Conservation (phyloP, 306 rosid species). For the Quercus variabilis region DNA sequence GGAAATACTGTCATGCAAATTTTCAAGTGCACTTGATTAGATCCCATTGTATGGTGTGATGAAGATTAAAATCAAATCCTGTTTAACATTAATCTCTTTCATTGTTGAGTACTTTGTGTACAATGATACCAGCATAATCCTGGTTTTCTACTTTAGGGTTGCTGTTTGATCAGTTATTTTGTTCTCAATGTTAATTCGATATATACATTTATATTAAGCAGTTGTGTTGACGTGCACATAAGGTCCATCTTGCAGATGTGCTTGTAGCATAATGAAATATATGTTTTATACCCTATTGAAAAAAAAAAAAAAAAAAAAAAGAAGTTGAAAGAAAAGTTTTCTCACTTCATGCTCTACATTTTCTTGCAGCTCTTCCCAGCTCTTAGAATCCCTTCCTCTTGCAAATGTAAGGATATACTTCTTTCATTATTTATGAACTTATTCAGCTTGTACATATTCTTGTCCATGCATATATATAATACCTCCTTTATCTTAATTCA, state of each 20-base stretch:
- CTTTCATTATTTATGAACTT: constrained; percentile 19
- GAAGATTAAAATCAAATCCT: constrained; percentile 2
- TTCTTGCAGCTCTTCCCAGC: constrained; percentile 86
- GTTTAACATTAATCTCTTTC: constrained; percentile 18
- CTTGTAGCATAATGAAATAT: background rate
- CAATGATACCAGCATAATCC: background rate
- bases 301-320: background rate
- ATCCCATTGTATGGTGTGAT: constrained; percentile 4
- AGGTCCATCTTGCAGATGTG: background rate
- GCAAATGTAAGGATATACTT: constrained; percentile 62
- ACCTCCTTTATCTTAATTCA: background rate
- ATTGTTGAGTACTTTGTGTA: constrained; percentile 21
- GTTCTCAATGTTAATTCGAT: too few relatives aligned
- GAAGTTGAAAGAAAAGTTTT: constrained; percentile 5
- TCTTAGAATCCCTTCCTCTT: constrained; percentile 81
- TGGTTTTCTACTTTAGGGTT: constrained; percentile 2
- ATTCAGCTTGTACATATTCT: constrained; percentile 2
- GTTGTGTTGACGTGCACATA: background rate
- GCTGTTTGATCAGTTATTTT: too few relatives aligned
- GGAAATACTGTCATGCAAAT: background rate
- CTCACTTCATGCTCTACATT: constrained; percentile 36
- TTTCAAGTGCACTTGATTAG: constrained; percentile 16
- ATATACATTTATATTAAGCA: too few relatives aligned
- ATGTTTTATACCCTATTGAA: background rate
- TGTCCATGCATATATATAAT: background rate